Evolutionary conservation across 2,329 filamentous ascomycete genomes (phyloP), one percentile per base, ranked within the genome.

Genomic region (Shiraia sp.): DNA sequence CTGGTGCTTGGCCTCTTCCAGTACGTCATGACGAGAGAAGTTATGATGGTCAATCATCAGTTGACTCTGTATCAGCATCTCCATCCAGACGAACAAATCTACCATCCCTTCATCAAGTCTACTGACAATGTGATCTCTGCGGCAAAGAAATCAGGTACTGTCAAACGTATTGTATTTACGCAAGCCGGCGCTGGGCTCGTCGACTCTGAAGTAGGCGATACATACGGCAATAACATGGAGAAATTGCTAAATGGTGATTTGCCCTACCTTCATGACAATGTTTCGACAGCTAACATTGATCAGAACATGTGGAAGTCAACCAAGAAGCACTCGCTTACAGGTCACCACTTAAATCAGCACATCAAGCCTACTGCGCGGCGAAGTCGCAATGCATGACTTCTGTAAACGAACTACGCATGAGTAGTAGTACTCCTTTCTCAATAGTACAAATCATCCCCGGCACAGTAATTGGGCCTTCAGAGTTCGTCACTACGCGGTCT

Each of bases 331-430:
- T 62, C 2, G 36, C 45, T 5, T 57, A 63, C 17, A 40, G 23
- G n/a, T 61, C 63, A 14, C 64, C 64, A 1, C 47, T 67, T 3
- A 32, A 45, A 4, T 62, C 63, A 6, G 23, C 59, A 1, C 65
- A 68, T 36, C 60, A 67, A 23, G 64, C 65, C 2, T 68, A 68
- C 40, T 63, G 53, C 38, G 55, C 56, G 1, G 57, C 63, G 31
- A 68, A 68, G 51, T 62, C 65, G 1, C 56, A 64, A 34, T 66
- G 61, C 32, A 68, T 68, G 57, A 41, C 36, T 6, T 53, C 59
- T 29, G 61, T 68, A n/a, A 48, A 59, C 4, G 33, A 45, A 2
- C 38, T 63, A 1, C 46, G 40, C 13, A 17, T 24, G 3, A 34
- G 41, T 15, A n/a, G 28, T 1, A 35, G 26, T n/a, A 14, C 47